Percentiles rank a stretch among this genome's conserved stretches.
Conservation (phyloP, 257 asterid genomes). For the Nicotiana sylvestris region DNA sequence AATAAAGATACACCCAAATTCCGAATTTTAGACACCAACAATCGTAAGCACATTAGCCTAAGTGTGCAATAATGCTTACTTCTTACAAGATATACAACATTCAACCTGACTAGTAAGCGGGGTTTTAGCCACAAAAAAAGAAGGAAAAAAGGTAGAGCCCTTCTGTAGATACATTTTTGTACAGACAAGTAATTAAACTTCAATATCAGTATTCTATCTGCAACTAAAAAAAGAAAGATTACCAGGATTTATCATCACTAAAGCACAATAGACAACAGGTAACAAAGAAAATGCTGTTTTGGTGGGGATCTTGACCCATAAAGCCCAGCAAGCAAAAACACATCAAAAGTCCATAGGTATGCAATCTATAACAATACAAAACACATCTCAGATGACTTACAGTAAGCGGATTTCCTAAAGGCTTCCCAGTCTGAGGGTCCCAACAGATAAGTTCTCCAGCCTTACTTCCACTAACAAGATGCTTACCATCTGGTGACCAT, state of each 20-base stretch:
- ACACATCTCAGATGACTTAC: slow-evolving; percentile 32
- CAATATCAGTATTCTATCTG: background rate
- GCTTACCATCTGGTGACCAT: slow-evolving; percentile 89
- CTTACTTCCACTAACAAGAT: slow-evolving; percentile 95
- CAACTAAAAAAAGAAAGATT: background rate
- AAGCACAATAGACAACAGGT: background rate
- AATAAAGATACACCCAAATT: background rate
- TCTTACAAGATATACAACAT: background rate
- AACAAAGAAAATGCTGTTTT: background rate
- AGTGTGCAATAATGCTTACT: background rate
- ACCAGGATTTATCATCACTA: background rate
- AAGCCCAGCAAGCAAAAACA: background rate
- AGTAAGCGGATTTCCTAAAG: slow-evolving; percentile 68
- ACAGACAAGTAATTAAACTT: background rate
- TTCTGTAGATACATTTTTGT: background rate
- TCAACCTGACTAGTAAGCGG: background rate
- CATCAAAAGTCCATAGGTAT: background rate
- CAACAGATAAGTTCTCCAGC: slow-evolving; percentile 85
- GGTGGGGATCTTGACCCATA: background rate
- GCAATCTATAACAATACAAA: background rate
- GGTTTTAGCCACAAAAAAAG: background rate
- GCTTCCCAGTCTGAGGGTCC: slow-evolving; percentile 77
- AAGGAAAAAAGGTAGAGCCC: background rate
- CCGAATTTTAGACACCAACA: background rate
- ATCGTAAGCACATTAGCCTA: background rate